phyloP scores from a whole-genome alignment of 495 filamentous ascomycete genomes.

The Cercophora samala region DNA sequence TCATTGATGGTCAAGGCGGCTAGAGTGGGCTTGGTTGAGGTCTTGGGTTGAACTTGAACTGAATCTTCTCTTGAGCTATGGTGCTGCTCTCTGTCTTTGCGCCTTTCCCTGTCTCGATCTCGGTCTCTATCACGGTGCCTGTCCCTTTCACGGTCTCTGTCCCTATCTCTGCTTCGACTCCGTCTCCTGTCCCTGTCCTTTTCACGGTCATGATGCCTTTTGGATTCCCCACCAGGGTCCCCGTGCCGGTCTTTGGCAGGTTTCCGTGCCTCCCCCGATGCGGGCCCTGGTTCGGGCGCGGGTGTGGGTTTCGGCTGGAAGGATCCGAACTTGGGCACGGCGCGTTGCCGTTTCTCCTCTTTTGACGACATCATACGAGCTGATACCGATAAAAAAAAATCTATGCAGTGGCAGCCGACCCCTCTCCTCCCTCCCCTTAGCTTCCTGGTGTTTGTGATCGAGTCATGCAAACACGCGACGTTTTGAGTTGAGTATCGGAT shows the following conservation, averaged over 20 bases:
- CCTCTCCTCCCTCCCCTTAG: neutral
- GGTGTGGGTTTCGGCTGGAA: slow-evolving; percentile 55
- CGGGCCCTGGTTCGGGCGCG: neutral
- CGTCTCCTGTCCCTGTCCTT: neutral
- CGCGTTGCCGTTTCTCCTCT: slow-evolving; percentile 29
- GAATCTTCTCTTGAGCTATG: neutral
- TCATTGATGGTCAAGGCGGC: slow-evolving; percentile 11
- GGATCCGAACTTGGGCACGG: slow-evolving; percentile 64
- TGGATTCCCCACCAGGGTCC: neutral
- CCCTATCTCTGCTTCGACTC: slow-evolving; percentile 23
- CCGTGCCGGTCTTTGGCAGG: slow-evolving; percentile 3
- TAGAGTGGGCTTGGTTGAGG: slow-evolving; percentile 1
- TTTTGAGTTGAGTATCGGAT: neutral
- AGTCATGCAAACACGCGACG: slow-evolving; percentile 1
- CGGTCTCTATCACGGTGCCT: slow-evolving; percentile 3
- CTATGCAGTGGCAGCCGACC: neutral
- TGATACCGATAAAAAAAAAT: neutral
- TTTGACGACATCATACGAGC: slow-evolving; percentile 31
- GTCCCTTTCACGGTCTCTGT: slow-evolving; percentile 2
- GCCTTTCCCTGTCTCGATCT: slow-evolving; percentile 2
- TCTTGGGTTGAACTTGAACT: neutral
- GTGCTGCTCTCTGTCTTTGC: slow-evolving; percentile 3
- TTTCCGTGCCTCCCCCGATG: slow-evolving; percentile 8
- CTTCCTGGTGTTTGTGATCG: neutral
- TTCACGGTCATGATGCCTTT: neutral